Base-by-base conservation (phyloP, 495 filamentous ascomycete genomes). In the Annulohypoxylon moriforme region DNA sequence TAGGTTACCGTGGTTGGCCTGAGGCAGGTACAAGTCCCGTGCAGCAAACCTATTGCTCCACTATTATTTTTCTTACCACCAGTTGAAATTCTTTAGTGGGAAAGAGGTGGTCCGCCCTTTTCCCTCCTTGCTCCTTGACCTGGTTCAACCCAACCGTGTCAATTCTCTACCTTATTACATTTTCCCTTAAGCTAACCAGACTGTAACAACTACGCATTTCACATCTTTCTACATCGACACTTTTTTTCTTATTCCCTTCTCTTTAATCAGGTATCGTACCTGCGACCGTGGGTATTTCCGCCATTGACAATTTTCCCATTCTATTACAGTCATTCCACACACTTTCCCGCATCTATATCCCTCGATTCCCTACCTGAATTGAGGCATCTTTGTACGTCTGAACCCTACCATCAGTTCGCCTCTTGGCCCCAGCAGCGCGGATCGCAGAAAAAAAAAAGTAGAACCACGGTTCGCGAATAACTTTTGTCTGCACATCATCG, bases 61-160 rank as follows among this genome's bases (percentile, higher is more conserved):
- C 44, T 53, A 16, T 33, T 50, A 53, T 44, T 52, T 22, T 49
- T 58, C 20, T 40, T n/a, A 27, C 53, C 16, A 36, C 55, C 46
- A 68, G 56, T 55, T 31, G 25, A 61, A 68, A 60, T 44, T 68
- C 57, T 68, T 29, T 59, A 65, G 47, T 58, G 42, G n/a, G 22
- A 52, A 24, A 29, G 44, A 67, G 46, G 69, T 60, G 62, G 69
- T 20, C 69, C 64, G 57, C 59, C 46, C 67, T 52, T 24, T 24
- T 36, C 25, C 27, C 27, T 29, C 27, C 36, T 40, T 36, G 11
- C 36, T n/a, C 49, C 47, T 46, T 40, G 24, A 40, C 59, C 62
- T 52, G 52, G 38, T 50, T 59, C 64, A 72, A 72, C 70, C 70
- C 70, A 72, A 72, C 70, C 70, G 64, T 72, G 70, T 68, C 64